These are phyloP conservation scores for Trichosporon sp. DNA, from an alignment of 1,284 basidiomycete genomes.

Conservation along the genomic window DNA sequence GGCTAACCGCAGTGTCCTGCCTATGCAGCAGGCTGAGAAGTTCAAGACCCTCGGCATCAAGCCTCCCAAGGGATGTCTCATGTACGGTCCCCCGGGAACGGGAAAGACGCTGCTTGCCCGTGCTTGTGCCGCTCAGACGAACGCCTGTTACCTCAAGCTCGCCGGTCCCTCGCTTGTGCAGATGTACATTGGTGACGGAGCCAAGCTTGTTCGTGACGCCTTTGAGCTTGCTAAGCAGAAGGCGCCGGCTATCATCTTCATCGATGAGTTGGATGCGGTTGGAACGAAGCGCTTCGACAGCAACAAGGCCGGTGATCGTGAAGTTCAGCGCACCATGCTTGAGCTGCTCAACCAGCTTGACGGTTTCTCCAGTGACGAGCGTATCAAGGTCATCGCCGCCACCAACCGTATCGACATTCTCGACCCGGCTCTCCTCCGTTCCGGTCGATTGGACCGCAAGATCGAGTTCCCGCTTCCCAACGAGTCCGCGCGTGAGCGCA, in stretches of 20 bases:
- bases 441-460: constrained; percentile 74
- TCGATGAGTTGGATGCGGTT: constrained; percentile 97
- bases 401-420: constrained; percentile 99
- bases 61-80: constrained; percentile 74
- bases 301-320: constrained; percentile 95
- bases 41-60: constrained; percentile 80
- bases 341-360: constrained; percentile 91
- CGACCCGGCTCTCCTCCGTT: constrained; percentile 73
- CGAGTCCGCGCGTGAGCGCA: constrained; percentile 71
- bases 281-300: constrained; percentile 99
- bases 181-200: constrained; percentile 86
- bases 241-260: constrained; percentile 97
- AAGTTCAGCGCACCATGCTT: constrained; percentile 99
- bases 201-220: constrained; percentile 94
- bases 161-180: constrained; percentile 66
- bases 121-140: constrained; percentile 78
- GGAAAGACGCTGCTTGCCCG: constrained; percentile 76
- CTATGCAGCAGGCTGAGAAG: constrained; percentile 78
- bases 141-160: constrained; percentile 77
- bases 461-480: constrained; percentile 79
- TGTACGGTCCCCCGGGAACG: constrained; percentile 79
- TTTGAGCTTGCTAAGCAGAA: constrained; percentile 99
- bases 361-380: constrained; percentile 83
- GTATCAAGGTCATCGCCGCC: constrained; percentile 99
- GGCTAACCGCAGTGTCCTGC: constrained; percentile 61